Percentiles rank a stretch among this genome's conserved stretches.
These are phyloP conservation scores for Podila horticola DNA, from an alignment of 192 early-diverging fungal genomes.

Conservation along the genomic window DNA sequence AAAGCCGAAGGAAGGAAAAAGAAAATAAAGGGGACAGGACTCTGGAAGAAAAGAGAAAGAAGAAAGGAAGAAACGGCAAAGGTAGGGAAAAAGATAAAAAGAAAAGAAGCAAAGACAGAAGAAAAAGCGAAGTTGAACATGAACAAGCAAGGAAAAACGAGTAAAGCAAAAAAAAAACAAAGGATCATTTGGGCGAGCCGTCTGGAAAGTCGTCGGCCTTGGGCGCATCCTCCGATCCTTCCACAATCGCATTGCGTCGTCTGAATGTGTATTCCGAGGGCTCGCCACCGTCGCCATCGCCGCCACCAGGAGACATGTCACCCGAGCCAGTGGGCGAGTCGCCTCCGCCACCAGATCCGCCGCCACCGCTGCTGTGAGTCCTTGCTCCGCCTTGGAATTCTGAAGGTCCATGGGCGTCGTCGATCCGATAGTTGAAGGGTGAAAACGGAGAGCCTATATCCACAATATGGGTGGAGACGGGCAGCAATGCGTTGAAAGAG, in stretches of 20 bases:
- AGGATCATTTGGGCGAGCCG: constrained; percentile 37
- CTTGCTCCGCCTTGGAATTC: constrained; percentile 21
- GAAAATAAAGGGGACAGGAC: background rate
- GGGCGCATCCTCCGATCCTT: constrained; percentile 49
- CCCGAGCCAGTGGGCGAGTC: constrained; percentile 10
- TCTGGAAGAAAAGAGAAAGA: background rate
- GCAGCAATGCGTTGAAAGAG: no score
- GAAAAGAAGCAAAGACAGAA: background rate
- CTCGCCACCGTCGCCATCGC: constrained; percentile 31
- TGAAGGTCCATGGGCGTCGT: constrained; percentile 1
- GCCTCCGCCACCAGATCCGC: constrained; percentile 33
- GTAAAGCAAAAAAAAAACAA: background rate
- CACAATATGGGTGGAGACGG: background rate
- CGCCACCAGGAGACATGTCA: constrained; percentile 39
- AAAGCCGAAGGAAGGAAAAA: background rate
- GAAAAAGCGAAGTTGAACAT: background rate
- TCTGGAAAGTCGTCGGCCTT: constrained; percentile 47
- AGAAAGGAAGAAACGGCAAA: background rate
- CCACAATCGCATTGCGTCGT: constrained; percentile 48
- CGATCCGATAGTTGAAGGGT: constrained; percentile 4
- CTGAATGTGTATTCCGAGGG: constrained; percentile 49
- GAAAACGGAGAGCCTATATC: constrained; percentile 33
- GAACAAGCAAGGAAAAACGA: background rate
- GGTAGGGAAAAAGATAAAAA: background rate
- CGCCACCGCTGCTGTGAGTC: constrained; percentile 38